phyloP scores from a whole-genome alignment of 2,329 filamentous ascomycete genomes.

The Aspergillus jensenii region DNA sequence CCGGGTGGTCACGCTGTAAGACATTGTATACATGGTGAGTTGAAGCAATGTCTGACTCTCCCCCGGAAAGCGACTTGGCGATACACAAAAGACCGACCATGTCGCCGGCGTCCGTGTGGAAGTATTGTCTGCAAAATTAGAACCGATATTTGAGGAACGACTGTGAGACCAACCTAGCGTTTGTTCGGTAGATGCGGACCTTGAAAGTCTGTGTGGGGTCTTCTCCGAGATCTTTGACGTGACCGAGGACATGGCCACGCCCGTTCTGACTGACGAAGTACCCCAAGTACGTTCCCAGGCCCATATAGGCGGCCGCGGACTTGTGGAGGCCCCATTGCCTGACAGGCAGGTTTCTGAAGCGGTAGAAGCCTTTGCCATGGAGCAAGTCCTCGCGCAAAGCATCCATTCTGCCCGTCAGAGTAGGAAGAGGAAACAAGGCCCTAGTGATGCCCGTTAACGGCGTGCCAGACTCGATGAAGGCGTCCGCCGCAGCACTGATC shows the following conservation, averaged over 20 bases:
- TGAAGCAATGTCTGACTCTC: slow-evolving; percentile 78
- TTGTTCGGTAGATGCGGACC: slow-evolving; percentile 87
- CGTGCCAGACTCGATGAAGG: slow-evolving; percentile 63
- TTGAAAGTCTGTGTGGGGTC: slow-evolving; percentile 78
- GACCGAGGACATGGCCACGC: slow-evolving; percentile 79
- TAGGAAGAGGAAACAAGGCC: slow-evolving; percentile 63
- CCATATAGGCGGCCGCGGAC: slow-evolving; percentile 86
- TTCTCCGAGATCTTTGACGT: slow-evolving; percentile 85
- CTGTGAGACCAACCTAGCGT: slow-evolving; percentile 57
- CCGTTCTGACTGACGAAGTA: slow-evolving; percentile 88
- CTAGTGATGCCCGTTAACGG: slow-evolving; percentile 71
- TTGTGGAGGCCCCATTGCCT: slow-evolving; percentile 74
- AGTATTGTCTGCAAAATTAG: slow-evolving; percentile 62
- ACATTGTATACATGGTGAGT: slow-evolving; percentile 80
- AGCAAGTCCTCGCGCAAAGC: slow-evolving; percentile 66
- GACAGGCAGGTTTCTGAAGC: slow-evolving; percentile 84
- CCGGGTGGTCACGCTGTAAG: slow-evolving; percentile 71
- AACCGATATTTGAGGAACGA: background rate
- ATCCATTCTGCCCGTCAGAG: slow-evolving; percentile 54
- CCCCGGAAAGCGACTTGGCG: slow-evolving; percentile 74
- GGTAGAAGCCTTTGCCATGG: slow-evolving; percentile 83
- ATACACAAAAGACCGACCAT: slow-evolving; percentile 82
- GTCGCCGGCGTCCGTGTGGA: slow-evolving; percentile 81
- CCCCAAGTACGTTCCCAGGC: slow-evolving; percentile 78
- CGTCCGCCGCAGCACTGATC: slow-evolving; percentile 65